Evolutionary conservation across 495 filamentous ascomycete species (phyloP).

Genomic region (Acidiella bohemica): DNA sequence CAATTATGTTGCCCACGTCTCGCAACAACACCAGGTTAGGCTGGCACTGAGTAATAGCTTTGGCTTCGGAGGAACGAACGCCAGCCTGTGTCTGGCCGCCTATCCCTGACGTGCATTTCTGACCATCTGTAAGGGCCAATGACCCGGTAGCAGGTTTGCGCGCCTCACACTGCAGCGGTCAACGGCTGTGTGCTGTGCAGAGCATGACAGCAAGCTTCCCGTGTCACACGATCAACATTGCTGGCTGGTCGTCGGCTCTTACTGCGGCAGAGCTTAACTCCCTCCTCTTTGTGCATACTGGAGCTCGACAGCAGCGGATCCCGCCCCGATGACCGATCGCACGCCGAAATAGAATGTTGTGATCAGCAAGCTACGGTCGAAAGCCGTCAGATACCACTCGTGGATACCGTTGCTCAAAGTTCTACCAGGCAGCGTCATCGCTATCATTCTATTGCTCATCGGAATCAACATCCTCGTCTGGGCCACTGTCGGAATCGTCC

Average conservation of each 20-base stretch:
- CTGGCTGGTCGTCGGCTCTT: too few relatives aligned
- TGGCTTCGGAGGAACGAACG: slow-evolving; percentile 95
- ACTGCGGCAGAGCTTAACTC: too few relatives aligned
- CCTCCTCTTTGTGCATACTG: too few relatives aligned
- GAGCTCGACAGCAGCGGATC: too few relatives aligned
- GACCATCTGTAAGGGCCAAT: not conserved
- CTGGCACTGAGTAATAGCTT: slow-evolving; percentile 89
- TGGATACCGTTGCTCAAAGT: slow-evolving; percentile 25
- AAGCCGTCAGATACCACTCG: slow-evolving; percentile 25
- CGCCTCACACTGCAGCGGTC: too few relatives aligned
- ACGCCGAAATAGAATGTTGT: too few relatives aligned
- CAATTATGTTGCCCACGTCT: slow-evolving; percentile 66
- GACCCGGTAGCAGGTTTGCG: too few relatives aligned
- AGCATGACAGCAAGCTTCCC: too few relatives aligned
- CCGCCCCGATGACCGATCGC: not conserved
- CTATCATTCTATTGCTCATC: slow-evolving; percentile 52
- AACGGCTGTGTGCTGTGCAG: too few relatives aligned
- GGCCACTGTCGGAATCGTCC: slow-evolving; percentile 55
- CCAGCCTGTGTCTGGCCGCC: slow-evolving; percentile 62
- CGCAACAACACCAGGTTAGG: slow-evolving; percentile 56
- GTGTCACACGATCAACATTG: too few relatives aligned
- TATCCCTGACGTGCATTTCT: slow-evolving; percentile 2
- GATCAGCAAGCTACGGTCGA: slow-evolving; percentile 10
- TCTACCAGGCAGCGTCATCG: slow-evolving; percentile 52
- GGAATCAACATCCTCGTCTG: slow-evolving; percentile 58